These are phyloP conservation scores for Penicillium silybi DNA, from an alignment of 495 filamentous ascomycete species.

Conservation along the genomic window DNA sequence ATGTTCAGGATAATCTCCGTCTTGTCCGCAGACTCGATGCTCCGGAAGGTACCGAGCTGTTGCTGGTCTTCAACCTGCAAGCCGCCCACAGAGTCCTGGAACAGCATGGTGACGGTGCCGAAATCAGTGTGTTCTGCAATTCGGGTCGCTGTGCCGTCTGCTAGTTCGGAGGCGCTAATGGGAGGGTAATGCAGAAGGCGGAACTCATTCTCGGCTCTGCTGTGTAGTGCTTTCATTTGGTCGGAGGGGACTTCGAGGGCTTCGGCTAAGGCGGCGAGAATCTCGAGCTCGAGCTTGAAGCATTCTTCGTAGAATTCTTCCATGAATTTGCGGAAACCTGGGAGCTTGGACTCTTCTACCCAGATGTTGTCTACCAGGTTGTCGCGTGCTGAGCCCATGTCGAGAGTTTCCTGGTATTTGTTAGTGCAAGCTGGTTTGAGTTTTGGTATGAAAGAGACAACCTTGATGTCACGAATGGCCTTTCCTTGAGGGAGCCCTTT, in stretches of 20 bases:
- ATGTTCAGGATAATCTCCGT: slow-evolving; percentile 62
- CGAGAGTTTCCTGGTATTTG: slow-evolving; percentile 53
- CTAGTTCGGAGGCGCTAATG: slow-evolving; percentile 15
- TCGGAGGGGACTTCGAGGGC: slow-evolving; percentile 45
- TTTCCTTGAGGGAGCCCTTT: slow-evolving; percentile 24
- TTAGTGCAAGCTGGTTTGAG: neutral
- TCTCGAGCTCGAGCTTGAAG: slow-evolving; percentile 38
- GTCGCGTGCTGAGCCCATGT: slow-evolving; percentile 52
- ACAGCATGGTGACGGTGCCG: slow-evolving; percentile 46
- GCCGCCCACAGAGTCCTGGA: slow-evolving; percentile 45
- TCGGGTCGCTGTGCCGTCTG: slow-evolving; percentile 22
- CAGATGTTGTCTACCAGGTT: slow-evolving; percentile 50
- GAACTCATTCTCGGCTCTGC: slow-evolving; percentile 47
- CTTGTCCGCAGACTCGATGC: slow-evolving; percentile 42
- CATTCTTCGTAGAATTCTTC: slow-evolving; percentile 38
- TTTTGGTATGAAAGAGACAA: neutral
- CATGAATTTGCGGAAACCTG: slow-evolving; percentile 58
- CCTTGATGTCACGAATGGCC: slow-evolving; percentile 26
- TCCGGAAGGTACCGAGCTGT: slow-evolving; percentile 31
- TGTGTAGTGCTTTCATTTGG: slow-evolving; percentile 44
- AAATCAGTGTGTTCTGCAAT: slow-evolving; percentile 46
- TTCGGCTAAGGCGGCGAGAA: slow-evolving; percentile 40
- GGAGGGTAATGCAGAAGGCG: slow-evolving; percentile 42
- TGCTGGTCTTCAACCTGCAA: slow-evolving; percentile 41
- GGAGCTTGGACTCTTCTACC: slow-evolving; percentile 51